Conservation (phyloP, 306 rosid species). For the Dryas octopetala region DNA sequence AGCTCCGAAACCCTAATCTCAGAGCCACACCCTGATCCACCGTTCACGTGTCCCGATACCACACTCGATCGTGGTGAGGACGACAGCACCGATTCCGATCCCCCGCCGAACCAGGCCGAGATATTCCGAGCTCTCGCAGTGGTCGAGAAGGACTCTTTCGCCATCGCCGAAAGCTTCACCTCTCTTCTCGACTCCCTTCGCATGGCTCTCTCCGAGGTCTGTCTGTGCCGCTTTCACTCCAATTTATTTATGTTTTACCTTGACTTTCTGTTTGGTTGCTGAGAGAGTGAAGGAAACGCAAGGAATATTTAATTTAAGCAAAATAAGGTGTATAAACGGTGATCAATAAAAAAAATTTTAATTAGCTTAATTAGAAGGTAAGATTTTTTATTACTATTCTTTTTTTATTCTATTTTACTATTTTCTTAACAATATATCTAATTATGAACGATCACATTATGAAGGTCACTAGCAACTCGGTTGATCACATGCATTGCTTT, state of each 20-base stretch:
- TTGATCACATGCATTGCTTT: conserved; percentile 79
- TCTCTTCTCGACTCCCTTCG: conserved; percentile 84
- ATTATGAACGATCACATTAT: conserved; percentile 11
- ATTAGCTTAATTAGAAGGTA: no score
- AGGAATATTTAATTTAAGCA: neutral
- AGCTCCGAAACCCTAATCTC: conserved; percentile 38
- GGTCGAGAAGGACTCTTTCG: conserved; percentile 75
- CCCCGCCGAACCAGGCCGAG: conserved; percentile 38
- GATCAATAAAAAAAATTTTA: no score
- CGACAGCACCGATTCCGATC: conserved; percentile 25
- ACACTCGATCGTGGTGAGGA: conserved; percentile 15
- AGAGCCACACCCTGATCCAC: conserved; percentile 18
- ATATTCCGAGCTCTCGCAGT: conserved; percentile 65
- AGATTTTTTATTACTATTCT: no score
- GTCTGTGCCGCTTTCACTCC: conserved; percentile 11
- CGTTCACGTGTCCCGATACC: conserved; percentile 13
- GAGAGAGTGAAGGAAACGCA: conserved; percentile 12
- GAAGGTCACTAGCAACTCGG: conserved; percentile 65
- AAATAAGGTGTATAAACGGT: no score
- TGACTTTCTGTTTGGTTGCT: conserved; percentile 4
- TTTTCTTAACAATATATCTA: neutral
- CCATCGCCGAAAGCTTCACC: conserved; percentile 68
- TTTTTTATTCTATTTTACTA: neutral
- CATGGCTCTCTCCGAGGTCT: conserved; percentile 63
- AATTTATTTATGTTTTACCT: neutral